Conservation (phyloP, 2,329 filamentous ascomycete genomes). For the Penicillium italicum region DNA sequence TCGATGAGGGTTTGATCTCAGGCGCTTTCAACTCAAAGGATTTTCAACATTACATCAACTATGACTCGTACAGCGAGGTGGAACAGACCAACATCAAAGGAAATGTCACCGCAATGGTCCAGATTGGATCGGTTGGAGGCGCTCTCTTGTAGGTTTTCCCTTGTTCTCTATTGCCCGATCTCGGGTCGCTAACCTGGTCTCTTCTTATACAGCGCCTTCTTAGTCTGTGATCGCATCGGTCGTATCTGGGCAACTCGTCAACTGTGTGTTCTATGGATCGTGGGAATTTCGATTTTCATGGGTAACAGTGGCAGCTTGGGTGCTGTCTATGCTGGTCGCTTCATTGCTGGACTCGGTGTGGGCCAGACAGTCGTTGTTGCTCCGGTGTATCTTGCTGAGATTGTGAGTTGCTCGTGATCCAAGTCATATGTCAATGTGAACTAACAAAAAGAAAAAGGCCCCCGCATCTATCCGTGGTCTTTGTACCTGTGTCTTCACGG, state of each 20-base stretch:
- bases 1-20: slow-evolving; percentile 77
- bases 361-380: slow-evolving; percentile 47
- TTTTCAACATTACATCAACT: slow-evolving; percentile 60
- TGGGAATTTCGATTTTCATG: slow-evolving; percentile 46
- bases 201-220: slow-evolving; percentile 43
- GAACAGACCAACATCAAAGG: slow-evolving; percentile 65
- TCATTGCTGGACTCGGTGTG: slow-evolving; percentile 44
- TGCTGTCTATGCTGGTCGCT: slow-evolving; percentile 44
- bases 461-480: slow-evolving; percentile 67
- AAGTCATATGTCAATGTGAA: background rate
- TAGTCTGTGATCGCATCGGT: slow-evolving; percentile 49
- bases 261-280: slow-evolving; percentile 43
- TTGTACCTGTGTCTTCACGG: slow-evolving; percentile 68
- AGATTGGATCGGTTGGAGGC: slow-evolving; percentile 70
- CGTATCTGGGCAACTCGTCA: slow-evolving; percentile 40
- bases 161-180: background rate
- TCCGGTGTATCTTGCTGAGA: slow-evolving; percentile 70
- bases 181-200: background rate
- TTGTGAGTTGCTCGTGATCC: slow-evolving; percentile 37
- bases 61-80: slow-evolving; percentile 50
- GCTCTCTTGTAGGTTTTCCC: slow-evolving; percentile 54
- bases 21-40: slow-evolving; percentile 66
- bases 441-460: slow-evolving; percentile 30
- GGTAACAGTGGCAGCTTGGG: slow-evolving; percentile 37
- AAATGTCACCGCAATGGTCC: slow-evolving; percentile 78